Evolutionary conservation across 495 filamentous ascomycete species (phyloP).

Genomic region (Hypoxylon rickii): DNA sequence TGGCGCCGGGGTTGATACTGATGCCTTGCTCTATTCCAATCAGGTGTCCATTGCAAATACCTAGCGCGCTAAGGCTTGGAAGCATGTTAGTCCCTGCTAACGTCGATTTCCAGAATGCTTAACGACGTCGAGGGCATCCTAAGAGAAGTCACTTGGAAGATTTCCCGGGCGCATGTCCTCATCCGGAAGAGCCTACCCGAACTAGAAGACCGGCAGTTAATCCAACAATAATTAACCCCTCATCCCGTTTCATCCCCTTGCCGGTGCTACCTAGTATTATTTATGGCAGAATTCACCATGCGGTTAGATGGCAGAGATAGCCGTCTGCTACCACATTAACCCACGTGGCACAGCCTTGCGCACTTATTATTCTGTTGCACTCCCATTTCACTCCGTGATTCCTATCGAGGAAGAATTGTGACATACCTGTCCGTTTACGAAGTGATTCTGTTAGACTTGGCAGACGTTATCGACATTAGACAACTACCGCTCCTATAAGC

Average conservation of each 20-base stretch:
- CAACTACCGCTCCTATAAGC: conserved; percentile 1
- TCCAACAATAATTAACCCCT: conserved; percentile 30
- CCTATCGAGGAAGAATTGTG: too few species aligned
- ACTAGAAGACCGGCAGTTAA: conserved; percentile 26
- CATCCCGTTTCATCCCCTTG: conserved; percentile 10
- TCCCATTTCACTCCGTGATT: background rate
- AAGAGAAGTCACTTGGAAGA: background rate
- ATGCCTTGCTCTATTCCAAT: too few species aligned
- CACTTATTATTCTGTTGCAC: conserved; percentile 3
- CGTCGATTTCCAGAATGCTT: background rate
- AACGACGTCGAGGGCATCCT: background rate
- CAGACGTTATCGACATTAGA: conserved; percentile 1
- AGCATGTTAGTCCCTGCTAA: background rate
- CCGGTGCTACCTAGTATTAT: conserved; percentile 27
- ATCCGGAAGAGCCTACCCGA: conserved; percentile 17
- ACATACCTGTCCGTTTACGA: too few species aligned
- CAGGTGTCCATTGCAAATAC: background rate
- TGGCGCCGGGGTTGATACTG: too few species aligned
- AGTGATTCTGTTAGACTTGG: conserved; percentile 16
- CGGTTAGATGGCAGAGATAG: conserved; percentile 12
- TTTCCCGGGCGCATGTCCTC: conserved; percentile 23
- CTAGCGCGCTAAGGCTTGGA: background rate
- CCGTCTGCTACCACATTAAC: background rate
- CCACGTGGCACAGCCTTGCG: conserved; percentile 28
- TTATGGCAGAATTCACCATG: conserved; percentile 26